Evolutionary conservation across 2,329 filamentous ascomycete species (phyloP).

Genomic region (Ceratocystiopsis minuta): DNA sequence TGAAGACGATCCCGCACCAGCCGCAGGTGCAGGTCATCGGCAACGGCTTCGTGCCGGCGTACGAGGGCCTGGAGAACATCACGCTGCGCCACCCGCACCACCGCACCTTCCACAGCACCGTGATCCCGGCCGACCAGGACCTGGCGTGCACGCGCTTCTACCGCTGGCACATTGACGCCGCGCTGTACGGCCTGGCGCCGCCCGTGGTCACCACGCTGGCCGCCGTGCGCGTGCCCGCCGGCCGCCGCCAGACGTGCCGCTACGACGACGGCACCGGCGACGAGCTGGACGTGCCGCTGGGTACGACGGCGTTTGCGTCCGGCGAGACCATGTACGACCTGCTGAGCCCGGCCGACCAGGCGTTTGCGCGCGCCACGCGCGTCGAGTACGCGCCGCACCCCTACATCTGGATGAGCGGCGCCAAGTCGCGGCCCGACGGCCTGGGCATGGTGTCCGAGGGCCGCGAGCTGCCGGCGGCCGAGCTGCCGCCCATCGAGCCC

Average conservation of each 20-base stretch:
- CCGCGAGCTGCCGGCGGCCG: conserved; percentile 34
- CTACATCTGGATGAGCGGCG: conserved; percentile 64
- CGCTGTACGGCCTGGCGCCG: conserved; percentile 56
- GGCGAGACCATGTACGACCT: conserved; percentile 53
- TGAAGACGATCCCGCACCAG: conserved; percentile 66
- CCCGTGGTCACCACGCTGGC: conserved; percentile 54
- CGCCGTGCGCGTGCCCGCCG: conserved; percentile 53
- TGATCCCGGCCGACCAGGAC: conserved; percentile 34
- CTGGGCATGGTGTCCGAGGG: conserved; percentile 45
- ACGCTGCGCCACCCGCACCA: conserved; percentile 59
- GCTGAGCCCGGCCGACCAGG: conserved; percentile 46
- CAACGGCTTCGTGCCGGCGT: conserved; percentile 50
- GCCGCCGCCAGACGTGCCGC: conserved; percentile 28
- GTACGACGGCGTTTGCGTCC: conserved; percentile 59
- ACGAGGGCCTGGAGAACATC: conserved; percentile 53
- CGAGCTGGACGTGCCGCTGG: conserved; percentile 48
- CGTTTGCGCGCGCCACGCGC: conserved; percentile 45
- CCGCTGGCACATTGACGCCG: conserved; percentile 65
- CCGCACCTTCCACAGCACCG: conserved; percentile 51
- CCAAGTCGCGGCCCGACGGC: conserved; percentile 47
- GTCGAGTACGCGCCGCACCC: conserved; percentile 65
- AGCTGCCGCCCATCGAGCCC: conserved; percentile 47
- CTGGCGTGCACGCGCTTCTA: conserved; percentile 40
- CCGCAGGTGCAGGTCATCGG: conserved; percentile 68
- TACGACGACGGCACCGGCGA: conserved; percentile 58